Evolutionary conservation across 2,329 filamentous ascomycete species (phyloP), one percentile per base, ranked within the genome.

Genomic region (Ophiocordyceps sinensis): DNA sequence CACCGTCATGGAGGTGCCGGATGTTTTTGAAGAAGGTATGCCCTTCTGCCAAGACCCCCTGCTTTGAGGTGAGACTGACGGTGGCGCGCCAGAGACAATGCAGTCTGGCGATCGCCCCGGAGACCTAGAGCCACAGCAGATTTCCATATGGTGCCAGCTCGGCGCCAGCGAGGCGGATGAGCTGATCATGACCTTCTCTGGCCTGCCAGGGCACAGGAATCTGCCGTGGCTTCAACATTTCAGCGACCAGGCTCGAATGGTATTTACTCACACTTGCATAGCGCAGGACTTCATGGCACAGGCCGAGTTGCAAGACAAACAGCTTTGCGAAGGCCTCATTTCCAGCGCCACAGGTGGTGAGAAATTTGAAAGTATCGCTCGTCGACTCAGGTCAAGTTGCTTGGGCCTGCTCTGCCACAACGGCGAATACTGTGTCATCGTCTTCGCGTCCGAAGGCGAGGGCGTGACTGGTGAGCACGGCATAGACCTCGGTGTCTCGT

Each of bases 361-460:
- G 6, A 39, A 31, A 9, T 19, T 69, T 12, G 48, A 48, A 3
- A 49, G 40, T 11, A 47, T 63, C 19, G 53, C 59, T 5, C 50
- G 57, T 17, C 54, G 58, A 36, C 55, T 73, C 3, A 50, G 47
- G 21, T 37, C 57, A 4, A 58, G 56, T 9, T 55, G 58, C 8
- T 51, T 62, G 3, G 66, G 61, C 1, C 46, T 66, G 1, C 49
- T 64, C 10, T 59, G 54, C 30, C 47, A 58, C 17, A 41, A 47
- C 14, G 45, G 52, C 4, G 44, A 53, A 11, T 60, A 54, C 28
- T 62, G 57, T 39, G 45, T 71, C 15, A 39, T 73, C 5, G 35
- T 70, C 1, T 64, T 64, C 39, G 60, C 65, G 2, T 43, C 55
- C 2, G 51, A 50, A 23, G 61, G 59, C 39, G 54, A 59, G 1